A percentile compares a stretch with the other conserved stretches of the same genome.
Conservation (phyloP, 495 filamentous ascomycete genomes). For the Hypomontagnella monticulosa region DNA sequence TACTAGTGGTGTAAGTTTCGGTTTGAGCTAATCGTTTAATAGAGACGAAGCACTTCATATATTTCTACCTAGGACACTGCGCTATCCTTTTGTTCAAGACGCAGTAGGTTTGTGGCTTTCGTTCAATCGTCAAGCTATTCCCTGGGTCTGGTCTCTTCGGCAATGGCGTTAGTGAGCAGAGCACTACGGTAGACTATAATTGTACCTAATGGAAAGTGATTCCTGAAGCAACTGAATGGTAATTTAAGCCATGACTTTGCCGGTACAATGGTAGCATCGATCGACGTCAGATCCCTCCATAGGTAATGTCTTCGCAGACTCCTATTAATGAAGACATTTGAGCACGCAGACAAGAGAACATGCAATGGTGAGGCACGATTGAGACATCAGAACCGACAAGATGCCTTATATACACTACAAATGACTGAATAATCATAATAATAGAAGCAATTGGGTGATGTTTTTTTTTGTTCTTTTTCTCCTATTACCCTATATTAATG, state of each 20-base stretch:
- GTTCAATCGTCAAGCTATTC: slow-evolving; percentile 3
- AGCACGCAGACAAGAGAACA: slow-evolving; percentile 1
- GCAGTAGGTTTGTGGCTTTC: slow-evolving; percentile 65
- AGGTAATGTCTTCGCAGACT: slow-evolving; percentile 6
- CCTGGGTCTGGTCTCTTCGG: not conserved
- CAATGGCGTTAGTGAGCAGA: not conserved
- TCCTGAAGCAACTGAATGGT: not conserved
- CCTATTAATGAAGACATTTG: slow-evolving; percentile 16
- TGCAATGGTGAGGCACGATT: not conserved
- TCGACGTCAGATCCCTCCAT: slow-evolving; percentile 11
- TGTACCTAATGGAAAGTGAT: slow-evolving; percentile 10
- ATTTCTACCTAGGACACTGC: slow-evolving; percentile 99
- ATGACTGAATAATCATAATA: not conserved
- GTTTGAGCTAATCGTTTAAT: slow-evolving; percentile 32
- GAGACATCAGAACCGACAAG: no score
- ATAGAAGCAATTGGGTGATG: not conserved
- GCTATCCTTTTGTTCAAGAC: slow-evolving; percentile 99
- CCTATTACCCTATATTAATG: not conserved
- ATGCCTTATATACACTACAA: no score
- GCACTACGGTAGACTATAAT: not conserved
- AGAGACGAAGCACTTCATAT: slow-evolving; percentile 99
- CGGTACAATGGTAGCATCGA: slow-evolving; percentile 5
- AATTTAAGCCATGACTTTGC: not conserved
- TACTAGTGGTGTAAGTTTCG: not conserved
- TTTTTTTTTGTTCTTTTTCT: not conserved